Percentiles rank a stretch among this genome's conserved stretches.
Conservation (phyloP, 768 basidiomycete species). For the Mycena leptocephala region DNA sequence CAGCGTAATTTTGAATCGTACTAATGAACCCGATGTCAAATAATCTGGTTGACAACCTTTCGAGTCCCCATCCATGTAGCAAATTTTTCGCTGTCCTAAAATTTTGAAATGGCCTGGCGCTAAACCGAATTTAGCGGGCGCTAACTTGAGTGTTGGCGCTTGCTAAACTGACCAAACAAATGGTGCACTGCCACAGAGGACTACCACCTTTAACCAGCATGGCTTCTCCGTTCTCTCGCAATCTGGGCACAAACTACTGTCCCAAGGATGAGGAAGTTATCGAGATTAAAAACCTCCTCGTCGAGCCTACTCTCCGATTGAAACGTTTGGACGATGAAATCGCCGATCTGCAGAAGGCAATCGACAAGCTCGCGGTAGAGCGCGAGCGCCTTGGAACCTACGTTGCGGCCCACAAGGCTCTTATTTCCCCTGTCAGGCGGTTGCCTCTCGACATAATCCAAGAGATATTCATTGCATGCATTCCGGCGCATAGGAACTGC, state of each 20-base stretch:
- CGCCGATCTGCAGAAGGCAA: not conserved
- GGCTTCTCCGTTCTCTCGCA: conserved; percentile 15
- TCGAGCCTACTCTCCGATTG: not conserved
- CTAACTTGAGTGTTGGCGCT: no score
- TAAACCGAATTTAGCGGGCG: no score
- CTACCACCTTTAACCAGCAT: no score
- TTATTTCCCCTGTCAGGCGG: not conserved
- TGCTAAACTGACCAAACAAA: no score
- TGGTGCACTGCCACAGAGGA: no score
- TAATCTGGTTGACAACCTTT: no score
- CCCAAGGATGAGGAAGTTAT: not conserved
- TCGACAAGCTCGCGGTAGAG: not conserved
- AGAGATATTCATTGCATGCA: conserved; percentile 28
- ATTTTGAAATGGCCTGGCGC: no score
- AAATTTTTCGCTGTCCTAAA: no score
- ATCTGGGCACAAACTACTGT: conserved; percentile 19
- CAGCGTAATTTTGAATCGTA: no score
- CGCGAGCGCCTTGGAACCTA: not conserved
- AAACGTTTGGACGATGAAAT: conserved; percentile 4
- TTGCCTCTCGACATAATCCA: conserved; percentile 10
- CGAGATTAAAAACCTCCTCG: conserved; percentile 10
- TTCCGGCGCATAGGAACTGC: conserved; percentile 23
- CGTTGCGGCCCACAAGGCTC: not conserved
- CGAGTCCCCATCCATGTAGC: no score
- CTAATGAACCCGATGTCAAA: no score